Conservation (phyloP, 1,284 basidiomycete genomes). For the Cerioporus squamosus region DNA sequence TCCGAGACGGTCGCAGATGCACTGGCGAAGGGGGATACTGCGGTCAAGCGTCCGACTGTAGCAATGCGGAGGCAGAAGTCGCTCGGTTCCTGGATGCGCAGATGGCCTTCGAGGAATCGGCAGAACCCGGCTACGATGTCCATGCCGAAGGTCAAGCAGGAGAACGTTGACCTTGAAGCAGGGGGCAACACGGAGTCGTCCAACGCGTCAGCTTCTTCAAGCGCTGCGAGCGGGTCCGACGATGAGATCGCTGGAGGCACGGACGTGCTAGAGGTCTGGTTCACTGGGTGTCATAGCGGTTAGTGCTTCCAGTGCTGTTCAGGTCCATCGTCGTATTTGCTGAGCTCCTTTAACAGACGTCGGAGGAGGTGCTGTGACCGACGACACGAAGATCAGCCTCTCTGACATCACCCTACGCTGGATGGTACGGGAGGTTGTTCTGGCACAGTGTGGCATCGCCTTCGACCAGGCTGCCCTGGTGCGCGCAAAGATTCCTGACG, state of each 20-base stretch:
- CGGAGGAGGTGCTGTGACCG: conserved; percentile 62
- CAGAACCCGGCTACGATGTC: background rate
- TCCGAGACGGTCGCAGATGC: background rate
- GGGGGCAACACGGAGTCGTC: background rate
- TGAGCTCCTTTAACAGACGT: conserved; percentile 53
- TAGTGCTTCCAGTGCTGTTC: background rate
- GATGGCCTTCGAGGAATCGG: background rate
- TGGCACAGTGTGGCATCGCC: conserved; percentile 51
- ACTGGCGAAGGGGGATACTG: background rate
- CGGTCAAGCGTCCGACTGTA: background rate
- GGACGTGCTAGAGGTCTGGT: conserved; percentile 40
- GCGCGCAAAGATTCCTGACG: conserved; percentile 36
- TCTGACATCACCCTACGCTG: conserved; percentile 69
- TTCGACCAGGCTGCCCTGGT: conserved; percentile 51
- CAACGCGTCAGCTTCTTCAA: background rate
- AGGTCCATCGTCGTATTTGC: background rate
- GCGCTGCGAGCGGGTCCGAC: background rate
- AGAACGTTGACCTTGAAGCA: conserved; percentile 5
- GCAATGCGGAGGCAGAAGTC: background rate
- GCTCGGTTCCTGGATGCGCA: background rate
- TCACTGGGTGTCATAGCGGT: conserved; percentile 37
- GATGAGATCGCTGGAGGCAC: conserved; percentile 23
- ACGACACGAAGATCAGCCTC: conserved; percentile 48
- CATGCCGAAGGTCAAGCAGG: conserved; percentile 2
- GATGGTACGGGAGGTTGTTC: conserved; percentile 67